Conservation (phyloP, 2,329 filamentous ascomycete genomes). For the Cadophora gregata region DNA sequence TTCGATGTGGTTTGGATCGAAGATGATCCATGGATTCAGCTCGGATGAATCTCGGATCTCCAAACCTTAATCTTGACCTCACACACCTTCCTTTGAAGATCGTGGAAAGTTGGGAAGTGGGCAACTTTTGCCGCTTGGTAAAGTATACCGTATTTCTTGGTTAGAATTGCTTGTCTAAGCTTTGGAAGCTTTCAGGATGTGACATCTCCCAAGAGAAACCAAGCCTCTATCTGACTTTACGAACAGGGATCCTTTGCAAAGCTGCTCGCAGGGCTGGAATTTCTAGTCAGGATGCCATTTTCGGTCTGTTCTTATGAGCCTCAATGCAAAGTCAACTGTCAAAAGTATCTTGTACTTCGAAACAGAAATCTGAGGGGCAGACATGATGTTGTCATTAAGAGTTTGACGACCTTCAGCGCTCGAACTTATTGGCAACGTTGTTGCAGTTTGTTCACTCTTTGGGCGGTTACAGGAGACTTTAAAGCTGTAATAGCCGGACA, state of each 20-base stretch:
- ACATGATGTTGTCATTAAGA: too few relatives aligned
- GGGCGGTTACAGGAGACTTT: too few relatives aligned
- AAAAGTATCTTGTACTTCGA: too few relatives aligned
- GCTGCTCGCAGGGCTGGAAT: neutral
- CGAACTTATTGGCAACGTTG: too few relatives aligned
- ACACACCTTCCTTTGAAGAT: neutral
- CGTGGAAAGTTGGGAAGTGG: neutral
- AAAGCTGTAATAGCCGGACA: slow-evolving; percentile 65
- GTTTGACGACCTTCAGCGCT: too few relatives aligned
- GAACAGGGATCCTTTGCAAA: neutral
- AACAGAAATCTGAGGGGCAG: too few relatives aligned
- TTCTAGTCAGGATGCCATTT: too few relatives aligned
- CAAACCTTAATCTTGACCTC: slow-evolving; percentile 4
- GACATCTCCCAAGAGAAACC: neutral
- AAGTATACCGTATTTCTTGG: neutral
- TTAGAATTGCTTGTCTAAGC: neutral
- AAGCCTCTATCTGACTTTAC: neutral
- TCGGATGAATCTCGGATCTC: neutral
- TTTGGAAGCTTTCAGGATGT: slow-evolving; percentile 2
- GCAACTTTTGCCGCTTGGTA: neutral
- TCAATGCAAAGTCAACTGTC: too few relatives aligned
- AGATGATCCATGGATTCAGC: neutral
- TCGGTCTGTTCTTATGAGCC: neutral
- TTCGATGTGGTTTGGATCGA: neutral
- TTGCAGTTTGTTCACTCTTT: too few relatives aligned